These are phyloP conservation scores for Hyaloscypha bicolor DNA, from an alignment of 495 filamentous ascomycete species.

Conservation along the genomic window DNA sequence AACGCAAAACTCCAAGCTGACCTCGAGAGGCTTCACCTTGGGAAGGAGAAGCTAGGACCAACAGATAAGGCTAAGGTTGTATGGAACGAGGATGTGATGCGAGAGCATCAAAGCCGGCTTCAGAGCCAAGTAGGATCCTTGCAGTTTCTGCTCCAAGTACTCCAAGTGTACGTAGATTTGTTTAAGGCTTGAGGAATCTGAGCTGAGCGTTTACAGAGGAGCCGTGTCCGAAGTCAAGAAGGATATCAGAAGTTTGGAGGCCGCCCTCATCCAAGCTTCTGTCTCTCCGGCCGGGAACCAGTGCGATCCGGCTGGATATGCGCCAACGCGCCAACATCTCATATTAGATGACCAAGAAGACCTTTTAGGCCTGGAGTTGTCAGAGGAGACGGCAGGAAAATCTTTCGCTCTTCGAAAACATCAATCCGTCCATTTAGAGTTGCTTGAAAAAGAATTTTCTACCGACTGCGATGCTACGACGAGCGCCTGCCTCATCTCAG, in stretches of 20 bases:
- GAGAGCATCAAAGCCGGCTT: constrained; percentile 7
- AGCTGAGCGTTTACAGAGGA: neutral
- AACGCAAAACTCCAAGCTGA: neutral
- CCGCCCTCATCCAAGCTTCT: neutral
- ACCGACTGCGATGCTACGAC: neutral
- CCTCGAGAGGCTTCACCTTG: neutral
- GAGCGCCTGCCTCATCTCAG: neutral
- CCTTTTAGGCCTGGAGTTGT: neutral
- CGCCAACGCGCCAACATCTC: neutral
- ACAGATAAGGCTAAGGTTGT: constrained; percentile 2
- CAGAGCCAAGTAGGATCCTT: constrained; percentile 6
- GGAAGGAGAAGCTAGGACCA: neutral
- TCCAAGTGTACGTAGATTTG: constrained; percentile 10
- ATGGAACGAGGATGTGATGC: constrained; percentile 20
- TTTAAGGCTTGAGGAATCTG: neutral
- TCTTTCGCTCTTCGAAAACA: neutral
- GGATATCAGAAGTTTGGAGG: neutral
- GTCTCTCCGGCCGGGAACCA: neutral
- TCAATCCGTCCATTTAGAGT: neutral
- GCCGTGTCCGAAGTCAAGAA: constrained; percentile 6
- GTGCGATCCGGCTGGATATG: neutral
- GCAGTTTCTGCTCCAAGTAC: constrained; percentile 10
- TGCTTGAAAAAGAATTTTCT: neutral
- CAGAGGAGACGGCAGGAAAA: neutral
- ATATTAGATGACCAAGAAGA: neutral